A percentile compares a stretch with the other conserved stretches of the same genome.
phyloP scores from a whole-genome alignment of 2,329 filamentous ascomycete species.

The Colletotrichum sp. region DNA sequence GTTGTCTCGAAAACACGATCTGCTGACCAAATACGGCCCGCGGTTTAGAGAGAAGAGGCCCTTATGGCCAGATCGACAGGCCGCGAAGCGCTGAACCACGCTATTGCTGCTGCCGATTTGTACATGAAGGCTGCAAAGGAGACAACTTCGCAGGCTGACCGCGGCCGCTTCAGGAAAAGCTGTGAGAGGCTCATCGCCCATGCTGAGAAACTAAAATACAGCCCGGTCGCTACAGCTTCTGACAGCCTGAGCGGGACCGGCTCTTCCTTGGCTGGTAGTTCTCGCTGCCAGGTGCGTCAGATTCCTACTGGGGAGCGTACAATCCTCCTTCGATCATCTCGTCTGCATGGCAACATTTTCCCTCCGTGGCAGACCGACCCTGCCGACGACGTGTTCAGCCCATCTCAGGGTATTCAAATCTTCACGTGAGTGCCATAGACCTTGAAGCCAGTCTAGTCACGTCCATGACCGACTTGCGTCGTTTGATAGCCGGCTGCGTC shows the following conservation, averaged over 20 bases:
- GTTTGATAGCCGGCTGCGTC: background rate
- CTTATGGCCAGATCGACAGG: conserved; percentile 37
- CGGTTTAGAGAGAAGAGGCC: conserved; percentile 40
- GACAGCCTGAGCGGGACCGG: conserved; percentile 28
- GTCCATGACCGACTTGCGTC: background rate
- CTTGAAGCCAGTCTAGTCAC: background rate
- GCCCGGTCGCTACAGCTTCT: background rate
- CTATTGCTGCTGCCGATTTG: conserved; percentile 78
- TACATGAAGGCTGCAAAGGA: conserved; percentile 79
- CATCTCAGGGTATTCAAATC: conserved; percentile 48
- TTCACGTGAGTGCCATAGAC: conserved; percentile 62
- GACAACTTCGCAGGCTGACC: conserved; percentile 66
- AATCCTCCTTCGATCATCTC: conserved; percentile 77
- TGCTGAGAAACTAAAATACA: conserved; percentile 77
- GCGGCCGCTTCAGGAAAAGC: conserved; percentile 68
- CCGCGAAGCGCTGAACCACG: conserved; percentile 71
- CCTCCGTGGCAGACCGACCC: conserved; percentile 81
- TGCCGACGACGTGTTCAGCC: conserved; percentile 63
- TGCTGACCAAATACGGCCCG: background rate
- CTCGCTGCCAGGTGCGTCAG: conserved; percentile 50
- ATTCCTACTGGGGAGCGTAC: conserved; percentile 75
- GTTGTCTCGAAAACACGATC: background rate
- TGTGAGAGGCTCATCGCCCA: conserved; percentile 72
- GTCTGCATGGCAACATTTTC: conserved; percentile 82
- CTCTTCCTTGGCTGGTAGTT: background rate